Conservation (phyloP, 495 filamentous ascomycete genomes). For the Apodospora peruviana region DNA sequence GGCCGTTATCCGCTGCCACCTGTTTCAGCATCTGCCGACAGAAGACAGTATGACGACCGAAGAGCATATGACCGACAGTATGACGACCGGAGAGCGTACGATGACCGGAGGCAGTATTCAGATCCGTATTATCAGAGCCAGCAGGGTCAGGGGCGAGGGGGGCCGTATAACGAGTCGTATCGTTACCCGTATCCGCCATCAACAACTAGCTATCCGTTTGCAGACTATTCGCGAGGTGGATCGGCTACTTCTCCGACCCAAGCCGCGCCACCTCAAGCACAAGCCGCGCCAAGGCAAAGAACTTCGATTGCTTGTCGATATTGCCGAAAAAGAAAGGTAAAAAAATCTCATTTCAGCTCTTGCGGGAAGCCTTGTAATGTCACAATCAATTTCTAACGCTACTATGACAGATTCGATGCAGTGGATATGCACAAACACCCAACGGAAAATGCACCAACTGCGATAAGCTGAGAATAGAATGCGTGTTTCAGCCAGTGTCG, state of each 20-base stretch:
- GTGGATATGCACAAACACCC: constrained; percentile 43
- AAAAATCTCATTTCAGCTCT: not conserved
- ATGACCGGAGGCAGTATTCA: constrained; percentile 8
- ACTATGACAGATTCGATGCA: constrained; percentile 42
- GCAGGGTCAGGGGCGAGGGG: constrained; percentile 8
- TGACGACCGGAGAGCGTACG: constrained; percentile 14
- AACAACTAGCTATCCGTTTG: constrained; percentile 17
- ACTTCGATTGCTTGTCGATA: constrained; percentile 50
- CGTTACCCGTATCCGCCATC: constrained; percentile 12
- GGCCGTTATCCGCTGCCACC: constrained; percentile 13
- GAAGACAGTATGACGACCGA: constrained; percentile 13
- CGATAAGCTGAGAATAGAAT: constrained; percentile 46
- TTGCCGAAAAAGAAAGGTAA: constrained; percentile 46
- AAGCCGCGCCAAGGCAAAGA: constrained; percentile 38
- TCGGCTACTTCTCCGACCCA: too few species aligned
- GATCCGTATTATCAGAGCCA: constrained; percentile 19
- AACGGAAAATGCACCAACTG: constrained; percentile 48
- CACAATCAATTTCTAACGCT: not conserved
- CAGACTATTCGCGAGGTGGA: constrained; percentile 11
- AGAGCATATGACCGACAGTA: constrained; percentile 2
- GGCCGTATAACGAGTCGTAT: constrained; percentile 5
- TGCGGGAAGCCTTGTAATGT: too few species aligned
- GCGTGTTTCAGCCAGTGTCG: constrained; percentile 46
- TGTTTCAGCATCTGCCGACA: constrained; percentile 6
- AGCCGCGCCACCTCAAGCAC: constrained; percentile 14